A percentile compares a stretch with the other conserved stretches of the same genome.
phyloP scores from a whole-genome alignment of 345 rosid genomes.

The Microcos paniculata region DNA sequence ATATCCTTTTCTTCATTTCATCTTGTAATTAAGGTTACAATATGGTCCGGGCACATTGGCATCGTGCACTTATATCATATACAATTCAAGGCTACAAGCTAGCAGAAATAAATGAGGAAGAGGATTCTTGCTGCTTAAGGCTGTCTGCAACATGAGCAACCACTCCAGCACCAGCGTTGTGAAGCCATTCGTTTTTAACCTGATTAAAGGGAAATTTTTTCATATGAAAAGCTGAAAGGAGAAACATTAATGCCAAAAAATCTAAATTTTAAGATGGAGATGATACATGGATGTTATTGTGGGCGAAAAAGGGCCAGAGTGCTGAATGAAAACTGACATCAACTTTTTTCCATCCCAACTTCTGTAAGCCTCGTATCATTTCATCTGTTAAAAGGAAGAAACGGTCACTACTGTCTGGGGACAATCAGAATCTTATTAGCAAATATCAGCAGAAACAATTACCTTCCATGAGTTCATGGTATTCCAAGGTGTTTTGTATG shows the following conservation, averaged over 20 bases:
- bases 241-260: neutral
- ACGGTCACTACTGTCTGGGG: neutral
- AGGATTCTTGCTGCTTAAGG: constrained; percentile 74
- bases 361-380: constrained; percentile 88
- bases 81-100: constrained; percentile 46
- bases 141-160: constrained; percentile 93
- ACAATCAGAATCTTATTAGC: neutral
- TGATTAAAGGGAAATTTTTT: constrained; percentile 26
- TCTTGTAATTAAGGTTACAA: neutral
- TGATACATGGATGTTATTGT: constrained; percentile 84
- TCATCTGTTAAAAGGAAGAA: constrained; percentile 59
- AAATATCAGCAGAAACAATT: constrained; percentile 1
- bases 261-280: neutral
- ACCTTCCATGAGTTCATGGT: constrained; percentile 94
- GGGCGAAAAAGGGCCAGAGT: constrained; percentile 93
- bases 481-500: constrained; percentile 57
- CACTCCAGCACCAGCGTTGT: constrained; percentile 89
- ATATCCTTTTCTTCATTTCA: constrained; percentile 4
- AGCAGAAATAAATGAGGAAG: constrained; percentile 46
- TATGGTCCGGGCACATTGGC: neutral
- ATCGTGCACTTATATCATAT: neutral
- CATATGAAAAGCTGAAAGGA: neutral
- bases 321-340: constrained; percentile 97
- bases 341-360: constrained; percentile 89
- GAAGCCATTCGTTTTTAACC: constrained; percentile 87